A percentile compares a stretch with the other conserved stretches of the same genome.
Conservation (phyloP, 2,329 filamentous ascomycete species). For the Cladophialophora exuberans region DNA sequence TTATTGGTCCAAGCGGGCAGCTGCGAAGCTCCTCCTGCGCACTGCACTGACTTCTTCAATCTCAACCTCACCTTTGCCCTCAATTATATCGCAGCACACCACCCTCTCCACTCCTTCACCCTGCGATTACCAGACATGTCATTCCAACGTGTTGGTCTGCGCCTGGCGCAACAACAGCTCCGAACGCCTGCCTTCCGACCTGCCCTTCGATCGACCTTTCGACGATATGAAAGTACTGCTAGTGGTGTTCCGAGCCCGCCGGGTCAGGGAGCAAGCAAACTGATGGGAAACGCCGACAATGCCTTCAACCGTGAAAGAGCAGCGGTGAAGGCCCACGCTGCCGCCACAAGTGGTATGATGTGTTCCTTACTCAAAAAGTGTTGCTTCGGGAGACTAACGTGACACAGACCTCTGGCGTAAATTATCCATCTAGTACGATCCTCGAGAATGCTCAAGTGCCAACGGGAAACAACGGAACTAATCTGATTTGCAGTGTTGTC, state of each 20-base stretch:
- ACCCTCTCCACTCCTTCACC: slow-evolving; percentile 24
- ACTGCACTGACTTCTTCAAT: slow-evolving; percentile 8
- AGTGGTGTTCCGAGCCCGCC: slow-evolving; percentile 41
- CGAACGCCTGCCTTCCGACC: slow-evolving; percentile 59
- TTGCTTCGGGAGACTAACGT: slow-evolving; percentile 16
- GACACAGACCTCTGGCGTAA: slow-evolving; percentile 86
- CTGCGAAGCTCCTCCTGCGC: not conserved
- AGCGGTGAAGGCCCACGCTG: slow-evolving; percentile 89
- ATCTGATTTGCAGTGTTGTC: slow-evolving; percentile 62
- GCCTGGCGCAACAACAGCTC: slow-evolving; percentile 66
- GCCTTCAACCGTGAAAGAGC: slow-evolving; percentile 90
- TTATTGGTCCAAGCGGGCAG: slow-evolving; percentile 4
- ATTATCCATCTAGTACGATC: slow-evolving; percentile 87
- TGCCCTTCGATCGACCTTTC: slow-evolving; percentile 59
- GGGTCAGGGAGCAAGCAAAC: slow-evolving; percentile 39
- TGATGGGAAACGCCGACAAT: slow-evolving; percentile 73
- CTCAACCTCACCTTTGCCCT: not conserved
- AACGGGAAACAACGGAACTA: slow-evolving; percentile 9
- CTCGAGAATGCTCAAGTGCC: slow-evolving; percentile 3
- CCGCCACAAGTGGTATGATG: slow-evolving; percentile 72
- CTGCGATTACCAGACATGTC: slow-evolving; percentile 59
- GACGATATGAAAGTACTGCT: slow-evolving; percentile 62
- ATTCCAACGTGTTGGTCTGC: slow-evolving; percentile 64
- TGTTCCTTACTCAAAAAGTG: slow-evolving; percentile 12
- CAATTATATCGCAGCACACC: too few species aligned